Base-by-base conservation (phyloP, 1,139 yeast species). In the Suhomyces maxii region DNA sequence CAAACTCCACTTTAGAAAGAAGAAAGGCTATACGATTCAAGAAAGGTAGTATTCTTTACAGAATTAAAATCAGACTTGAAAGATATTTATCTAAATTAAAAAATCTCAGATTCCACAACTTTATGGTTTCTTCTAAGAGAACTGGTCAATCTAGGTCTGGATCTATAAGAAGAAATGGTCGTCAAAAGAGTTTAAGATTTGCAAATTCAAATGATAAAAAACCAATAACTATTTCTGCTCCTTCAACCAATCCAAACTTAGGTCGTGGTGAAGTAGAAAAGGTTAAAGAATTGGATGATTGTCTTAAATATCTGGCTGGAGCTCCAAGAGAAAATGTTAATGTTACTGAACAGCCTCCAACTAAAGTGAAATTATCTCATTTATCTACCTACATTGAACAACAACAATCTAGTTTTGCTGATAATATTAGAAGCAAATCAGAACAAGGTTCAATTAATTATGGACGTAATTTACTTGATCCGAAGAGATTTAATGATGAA, bases 21-120 rank as follows among this genome's bases (percentile, higher is more conserved):
- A 54, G 64, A 4, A 69, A 61, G 40, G 78, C 79, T 26, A 68
- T 74, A 8, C 60, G 61, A 40, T 60, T 57, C 45, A 71, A 70
- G 44, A 57, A 65, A 45, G 76, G 76, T 2, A 53, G 72, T 31
- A 45, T 61, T 39, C 38, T 63, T 34, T 71, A 71, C 53, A 52
- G 76, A 28, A 51, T 72, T 44, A 62, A 63, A 45, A 46, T 67
- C 36, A 49, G 67, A 38, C 43, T 72, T 14, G 59, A 59, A 44
- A 63, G 63, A 44, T 45, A 63, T 41, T 41, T 65, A 4, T 45
- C 54, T 23, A 67, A 60, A 42, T 44, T 71, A 39, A 67, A 56
- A 33, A 36, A 46, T 18, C 45, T 60, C 35, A 48, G 54, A 42
- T 57, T 61, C 53, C 53, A 56, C 39, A 60, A 55, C 42, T 70